Base-by-base conservation (phyloP, 2,329 filamentous ascomycete species). In the Fusarium buharicum region DNA sequence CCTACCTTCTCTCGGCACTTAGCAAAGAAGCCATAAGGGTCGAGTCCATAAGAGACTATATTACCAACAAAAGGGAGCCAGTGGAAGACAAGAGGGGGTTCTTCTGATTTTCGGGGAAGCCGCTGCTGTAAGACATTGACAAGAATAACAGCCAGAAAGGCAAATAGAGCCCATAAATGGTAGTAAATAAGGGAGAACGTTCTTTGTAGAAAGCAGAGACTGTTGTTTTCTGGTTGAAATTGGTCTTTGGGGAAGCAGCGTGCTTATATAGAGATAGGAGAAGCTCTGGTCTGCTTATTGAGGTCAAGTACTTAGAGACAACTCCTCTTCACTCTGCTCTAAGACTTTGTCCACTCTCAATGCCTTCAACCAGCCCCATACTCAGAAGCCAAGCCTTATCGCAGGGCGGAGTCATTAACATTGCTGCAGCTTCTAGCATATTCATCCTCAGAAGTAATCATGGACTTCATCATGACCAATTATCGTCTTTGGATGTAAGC, bases 1-100 rank as follows among this genome's bases (percentile, higher is more conserved):
- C 71, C 53, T 70, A 90, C 88, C 86, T 92, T 91, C 71, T 83
- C 78, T 60, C 84, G 85, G 68, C 84, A 87, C 17, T 79, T 69
- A 56, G 84, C 83, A 74, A 90, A 91, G 79, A 91, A 91, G 38
- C 78, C 79, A 73, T 84, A 87, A 0, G 89, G 89, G 62, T 92
- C 86, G 61, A 90, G 88, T 66, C 89, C 90, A 76, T 92, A 92
- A 18, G 82, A 82, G 54, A 92, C 78, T 6, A 90, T 90, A 74
- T 85, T 91, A 41, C 90, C 90, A 59, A 92, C 78, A 64, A 90
- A 81, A 1, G 85, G 85, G 17, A 87, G 63, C 77, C 80, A 85
- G 69, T 87, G 84, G 55, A 87, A 87, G n/a, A 87, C 82, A 6
- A 83, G 61, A 0, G 84, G 84, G 73, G 39, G 83, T 79, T 67